Evolutionary conservation across 1,284 basidiomycete species (phyloP).

Genomic region (Apiotrichum siamense): DNA sequence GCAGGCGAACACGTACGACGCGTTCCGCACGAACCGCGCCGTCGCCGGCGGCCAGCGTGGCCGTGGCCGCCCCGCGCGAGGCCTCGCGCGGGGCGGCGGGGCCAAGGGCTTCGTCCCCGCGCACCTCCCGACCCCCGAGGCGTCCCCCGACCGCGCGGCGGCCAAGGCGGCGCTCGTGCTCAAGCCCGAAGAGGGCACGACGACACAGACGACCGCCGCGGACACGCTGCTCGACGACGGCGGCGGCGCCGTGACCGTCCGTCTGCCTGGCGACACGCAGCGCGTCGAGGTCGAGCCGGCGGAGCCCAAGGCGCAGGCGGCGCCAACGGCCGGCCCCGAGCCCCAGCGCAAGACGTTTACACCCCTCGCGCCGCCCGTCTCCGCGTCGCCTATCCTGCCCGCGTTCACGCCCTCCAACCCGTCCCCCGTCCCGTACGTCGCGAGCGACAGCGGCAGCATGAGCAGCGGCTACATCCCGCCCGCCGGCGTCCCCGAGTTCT

Average conservation of each 20-base stretch:
- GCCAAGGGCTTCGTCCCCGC: slow-evolving; percentile 2
- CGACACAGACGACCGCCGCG: slow-evolving; percentile 21
- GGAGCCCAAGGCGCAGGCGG: background rate
- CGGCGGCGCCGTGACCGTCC: slow-evolving; percentile 26
- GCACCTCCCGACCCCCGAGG: slow-evolving; percentile 15
- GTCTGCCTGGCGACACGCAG: slow-evolving; percentile 25
- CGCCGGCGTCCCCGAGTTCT: slow-evolving; percentile 51
- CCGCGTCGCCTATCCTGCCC: slow-evolving; percentile 12
- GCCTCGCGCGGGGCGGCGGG: slow-evolving; percentile 1
- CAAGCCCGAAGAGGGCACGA: slow-evolving; percentile 6
- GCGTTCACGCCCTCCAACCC: slow-evolving; percentile 15
- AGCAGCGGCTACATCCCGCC: slow-evolving; percentile 15
- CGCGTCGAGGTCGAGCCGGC: background rate
- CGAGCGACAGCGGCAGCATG: slow-evolving; percentile 33
- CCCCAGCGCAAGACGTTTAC: too few species aligned
- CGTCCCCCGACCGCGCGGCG: slow-evolving; percentile 11
- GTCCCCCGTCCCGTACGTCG: slow-evolving; percentile 12
- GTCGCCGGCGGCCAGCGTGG: too few species aligned
- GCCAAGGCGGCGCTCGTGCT: background rate
- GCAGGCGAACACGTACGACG: slow-evolving; percentile 10
- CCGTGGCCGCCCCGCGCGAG: slow-evolving; percentile 10
- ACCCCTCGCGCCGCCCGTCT: background rate
- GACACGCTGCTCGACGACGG: slow-evolving; percentile 27
- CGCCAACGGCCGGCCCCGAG: slow-evolving; percentile 7
- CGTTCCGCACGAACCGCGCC: slow-evolving; percentile 8